Conservation (phyloP, 1,284 basidiomycete genomes). For the Volvariella surrecta region DNA sequence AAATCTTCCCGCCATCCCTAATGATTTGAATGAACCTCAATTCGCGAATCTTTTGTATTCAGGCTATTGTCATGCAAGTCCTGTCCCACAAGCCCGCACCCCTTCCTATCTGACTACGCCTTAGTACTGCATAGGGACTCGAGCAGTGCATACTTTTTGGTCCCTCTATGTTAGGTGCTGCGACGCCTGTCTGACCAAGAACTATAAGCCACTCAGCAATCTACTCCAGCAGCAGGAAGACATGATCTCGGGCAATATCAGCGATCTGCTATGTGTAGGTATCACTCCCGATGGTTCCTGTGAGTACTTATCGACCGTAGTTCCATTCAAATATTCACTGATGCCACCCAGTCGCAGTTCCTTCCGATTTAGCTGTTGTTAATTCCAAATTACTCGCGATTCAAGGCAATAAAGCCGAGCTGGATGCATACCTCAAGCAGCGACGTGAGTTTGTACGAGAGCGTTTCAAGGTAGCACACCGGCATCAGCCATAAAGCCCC, state of each 20-base stretch:
- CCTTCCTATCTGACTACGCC: background rate
- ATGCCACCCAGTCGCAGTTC: too few species aligned
- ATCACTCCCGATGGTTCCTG: too few species aligned
- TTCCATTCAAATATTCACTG: too few species aligned
- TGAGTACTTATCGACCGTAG: too few species aligned
- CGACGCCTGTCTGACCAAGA: slow-evolving; percentile 2
- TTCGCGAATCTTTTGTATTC: background rate
- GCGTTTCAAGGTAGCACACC: too few species aligned
- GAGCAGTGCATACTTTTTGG: slow-evolving; percentile 1
- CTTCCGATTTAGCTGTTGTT: background rate
- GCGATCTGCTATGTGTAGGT: too few species aligned
- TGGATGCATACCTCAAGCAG: slow-evolving; percentile 2
- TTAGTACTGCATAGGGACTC: background rate
- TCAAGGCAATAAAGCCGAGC: slow-evolving; percentile 3
- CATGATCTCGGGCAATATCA: too few species aligned
- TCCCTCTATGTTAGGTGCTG: slow-evolving; percentile 4
- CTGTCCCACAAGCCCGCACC: background rate
- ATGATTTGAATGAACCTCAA: background rate
- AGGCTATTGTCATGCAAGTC: slow-evolving; percentile 1
- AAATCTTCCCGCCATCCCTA: background rate
- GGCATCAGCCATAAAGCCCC: background rate
- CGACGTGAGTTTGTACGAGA: background rate
- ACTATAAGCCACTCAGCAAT: too few species aligned
- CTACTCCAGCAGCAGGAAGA: too few species aligned
- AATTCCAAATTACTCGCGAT: slow-evolving; percentile 3